Base-by-base conservation (phyloP, 2,329 filamentous ascomycete genomes). In the Neonectria punicea region DNA sequence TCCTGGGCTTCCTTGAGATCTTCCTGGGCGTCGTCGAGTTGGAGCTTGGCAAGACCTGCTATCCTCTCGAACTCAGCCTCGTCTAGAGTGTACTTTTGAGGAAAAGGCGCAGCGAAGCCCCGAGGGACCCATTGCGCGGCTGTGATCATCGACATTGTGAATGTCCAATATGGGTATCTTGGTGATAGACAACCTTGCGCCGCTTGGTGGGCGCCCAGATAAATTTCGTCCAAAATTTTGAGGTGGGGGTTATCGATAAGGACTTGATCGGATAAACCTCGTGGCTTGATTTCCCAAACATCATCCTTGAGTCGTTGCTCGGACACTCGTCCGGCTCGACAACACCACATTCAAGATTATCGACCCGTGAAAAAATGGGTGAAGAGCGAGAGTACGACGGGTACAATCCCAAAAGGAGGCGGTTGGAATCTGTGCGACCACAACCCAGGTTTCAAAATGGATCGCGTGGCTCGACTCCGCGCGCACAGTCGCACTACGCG, bases 1-100 rank as follows among this genome's bases (percentile, higher is more conserved):
- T 79, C 74, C 67, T 89, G 84, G 11, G 93, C 93, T 72, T 92
- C 90, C 70, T 91, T 88, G 67, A 97, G 81, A 75, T 96, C 94
- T 30, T 94, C 92, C 75, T 95, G 91, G 28, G 96, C 96, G 80
- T 98, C 96, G 76, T 98, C 93, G 34, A 98, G 87, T 81, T 97
- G 92, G 67, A 93, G 83, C 79, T 91, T 90, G 32, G 92, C 92
- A 69, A 94, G 84, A 75, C 87, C 86, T 16, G 91, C 90, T 82
- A 94, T 94, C 74, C 92, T 88, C 75, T 89, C 86, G 74, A 92
- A 92, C 78, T 94, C 92, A 68, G 86, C 85, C 77, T 94, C 92
- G 79, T 93, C 89, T 62, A 94, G 88, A 63, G 90, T 87, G 77
- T 93, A 93, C 78, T 92, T 92, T 44, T 86, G 85, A 16, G 92